A percentile compares a stretch with the other conserved stretches of the same genome.
These are phyloP conservation scores for Mrakia frigida DNA, from an alignment of 768 basidiomycete species.

Conservation along the genomic window DNA sequence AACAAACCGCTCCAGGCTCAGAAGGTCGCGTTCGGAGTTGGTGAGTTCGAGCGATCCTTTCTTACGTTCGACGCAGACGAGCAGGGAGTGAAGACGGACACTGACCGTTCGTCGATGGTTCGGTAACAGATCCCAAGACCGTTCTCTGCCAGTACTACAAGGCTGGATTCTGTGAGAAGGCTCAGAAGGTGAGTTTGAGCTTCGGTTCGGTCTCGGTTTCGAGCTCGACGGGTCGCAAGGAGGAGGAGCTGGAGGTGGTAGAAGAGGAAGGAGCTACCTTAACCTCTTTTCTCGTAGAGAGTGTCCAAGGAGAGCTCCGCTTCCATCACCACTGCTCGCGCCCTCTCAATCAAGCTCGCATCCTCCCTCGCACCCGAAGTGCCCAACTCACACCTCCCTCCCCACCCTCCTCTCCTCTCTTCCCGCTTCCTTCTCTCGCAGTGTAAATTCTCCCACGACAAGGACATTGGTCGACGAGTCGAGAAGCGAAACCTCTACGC, in stretches of 20 bases:
- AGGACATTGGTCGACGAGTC: slow-evolving; percentile 79
- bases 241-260: no score
- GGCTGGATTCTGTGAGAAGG: slow-evolving; percentile 88
- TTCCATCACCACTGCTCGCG: not conserved
- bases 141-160: slow-evolving; percentile 89
- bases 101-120: not conserved
- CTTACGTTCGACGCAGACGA: not conserved
- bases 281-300: no score
- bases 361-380: no score
- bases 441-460: slow-evolving; percentile 96
- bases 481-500: slow-evolving; percentile 94
- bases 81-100: not conserved
- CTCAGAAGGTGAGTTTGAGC: slow-evolving; percentile 40
- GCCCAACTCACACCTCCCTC: not conserved
- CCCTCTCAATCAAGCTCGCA: no score
- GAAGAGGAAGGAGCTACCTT: no score
- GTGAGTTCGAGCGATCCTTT: slow-evolving; percentile 36
- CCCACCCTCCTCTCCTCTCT: not conserved
- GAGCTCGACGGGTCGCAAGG: not conserved
- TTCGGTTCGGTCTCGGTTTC: not conserved
- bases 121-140: slow-evolving; percentile 72
- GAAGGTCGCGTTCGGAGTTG: slow-evolving; percentile 77
- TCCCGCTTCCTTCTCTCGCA: slow-evolving; percentile 20
- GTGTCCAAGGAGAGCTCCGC: no score
- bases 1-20: slow-evolving; percentile 43